Evolutionary conservation across 805 yeast species (phyloP).

Genomic region (Starmerella apis): DNA sequence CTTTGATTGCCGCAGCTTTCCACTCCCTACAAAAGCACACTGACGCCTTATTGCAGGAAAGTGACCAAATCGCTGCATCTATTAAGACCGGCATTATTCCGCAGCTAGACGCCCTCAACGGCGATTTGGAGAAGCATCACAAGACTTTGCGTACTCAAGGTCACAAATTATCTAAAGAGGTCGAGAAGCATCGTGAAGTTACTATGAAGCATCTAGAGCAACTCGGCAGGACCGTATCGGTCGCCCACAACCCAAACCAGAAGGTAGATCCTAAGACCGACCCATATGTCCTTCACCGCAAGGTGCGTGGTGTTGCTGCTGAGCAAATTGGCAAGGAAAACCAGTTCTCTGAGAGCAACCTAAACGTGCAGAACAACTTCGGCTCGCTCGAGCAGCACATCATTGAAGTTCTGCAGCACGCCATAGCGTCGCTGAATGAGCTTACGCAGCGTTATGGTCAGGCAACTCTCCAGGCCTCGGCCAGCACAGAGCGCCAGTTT

Average conservation of each 20-base stretch:
- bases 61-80: constrained; percentile 33
- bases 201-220: constrained; percentile 36
- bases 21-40: constrained; percentile 27
- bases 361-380: constrained; percentile 36
- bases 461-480: constrained; percentile 27
- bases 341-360: constrained; percentile 36
- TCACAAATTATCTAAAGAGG: constrained; percentile 32
- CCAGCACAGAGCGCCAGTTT: constrained; percentile 30
- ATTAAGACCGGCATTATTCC: constrained; percentile 36
- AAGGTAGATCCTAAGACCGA: constrained; percentile 37
- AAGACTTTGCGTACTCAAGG: constrained; percentile 35
- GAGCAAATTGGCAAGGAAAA: constrained; percentile 41
- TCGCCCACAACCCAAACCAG: constrained; percentile 28
- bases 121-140: constrained; percentile 37
- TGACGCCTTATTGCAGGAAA: constrained; percentile 31
- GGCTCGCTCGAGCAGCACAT: constrained; percentile 38
- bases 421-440: constrained; percentile 30
- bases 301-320: constrained; percentile 33
- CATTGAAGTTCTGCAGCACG: constrained; percentile 36
- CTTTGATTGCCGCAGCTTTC: constrained; percentile 33
- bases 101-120: constrained; percentile 35
- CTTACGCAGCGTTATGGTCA: constrained; percentile 29
- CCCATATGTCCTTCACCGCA: constrained; percentile 40
- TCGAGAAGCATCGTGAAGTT: constrained; percentile 30
- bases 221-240: constrained; percentile 27